phyloP scores from a whole-genome alignment of 2,329 filamentous ascomycete genomes.

The Claviceps digitariae region DNA sequence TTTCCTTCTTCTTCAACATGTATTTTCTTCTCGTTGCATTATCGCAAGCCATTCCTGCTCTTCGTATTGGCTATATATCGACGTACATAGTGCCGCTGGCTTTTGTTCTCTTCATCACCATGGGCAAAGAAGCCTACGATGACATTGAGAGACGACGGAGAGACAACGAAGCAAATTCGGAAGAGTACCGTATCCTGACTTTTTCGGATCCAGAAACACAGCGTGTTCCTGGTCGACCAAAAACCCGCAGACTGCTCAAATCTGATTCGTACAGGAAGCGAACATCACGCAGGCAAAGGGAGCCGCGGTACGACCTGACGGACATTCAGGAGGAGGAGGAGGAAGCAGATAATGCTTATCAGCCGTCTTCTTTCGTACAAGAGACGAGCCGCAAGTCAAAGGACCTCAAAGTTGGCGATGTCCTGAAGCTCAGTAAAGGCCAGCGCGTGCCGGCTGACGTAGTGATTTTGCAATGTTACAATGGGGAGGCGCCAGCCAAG shows the following conservation, averaged over 20 bases:
- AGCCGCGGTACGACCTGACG: slow-evolving; percentile 29
- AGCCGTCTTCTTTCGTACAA: slow-evolving; percentile 36
- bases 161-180: slow-evolving; percentile 89
- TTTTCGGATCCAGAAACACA: slow-evolving; percentile 46
- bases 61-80: slow-evolving; percentile 86
- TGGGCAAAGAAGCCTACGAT: slow-evolving; percentile 92
- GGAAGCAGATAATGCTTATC: slow-evolving; percentile 32
- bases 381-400: slow-evolving; percentile 71
- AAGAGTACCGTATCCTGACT: slow-evolving; percentile 65
- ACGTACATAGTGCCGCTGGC: slow-evolving; percentile 88
- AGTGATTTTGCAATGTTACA: slow-evolving; percentile 73
- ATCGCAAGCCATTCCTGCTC: slow-evolving; percentile 78
- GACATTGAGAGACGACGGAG: slow-evolving; percentile 76
- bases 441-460: slow-evolving; percentile 92
- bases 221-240: slow-evolving; percentile 23
- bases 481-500: slow-evolving; percentile 34
- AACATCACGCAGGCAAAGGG: slow-evolving; percentile 17
- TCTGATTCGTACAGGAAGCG: slow-evolving; percentile 22
- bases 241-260: slow-evolving; percentile 26
- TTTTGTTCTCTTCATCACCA: slow-evolving; percentile 81
- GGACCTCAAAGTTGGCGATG: slow-evolving; percentile 85
- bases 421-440: slow-evolving; percentile 85
- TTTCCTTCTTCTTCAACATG: slow-evolving; percentile 99
- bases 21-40: slow-evolving; percentile 93
- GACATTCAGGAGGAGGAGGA: slow-evolving; percentile 63